Evolutionary conservation across 1,139 yeast species (phyloP).

Genomic region (Pichiaceae sp.): DNA sequence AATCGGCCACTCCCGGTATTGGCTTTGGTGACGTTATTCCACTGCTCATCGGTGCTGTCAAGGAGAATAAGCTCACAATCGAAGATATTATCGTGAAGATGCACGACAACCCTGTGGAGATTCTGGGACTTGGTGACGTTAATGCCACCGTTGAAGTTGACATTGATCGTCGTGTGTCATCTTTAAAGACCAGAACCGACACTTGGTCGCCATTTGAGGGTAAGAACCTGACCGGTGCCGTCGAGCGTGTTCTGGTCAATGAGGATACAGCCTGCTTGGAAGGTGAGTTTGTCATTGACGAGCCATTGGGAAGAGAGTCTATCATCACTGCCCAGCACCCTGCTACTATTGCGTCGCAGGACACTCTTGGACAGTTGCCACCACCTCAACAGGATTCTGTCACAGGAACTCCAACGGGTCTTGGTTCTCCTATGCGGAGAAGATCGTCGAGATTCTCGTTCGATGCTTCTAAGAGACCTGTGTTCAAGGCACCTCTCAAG

Average conservation of each 20-base stretch:
- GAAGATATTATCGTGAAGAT: slow-evolving; percentile 66
- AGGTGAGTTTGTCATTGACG: slow-evolving; percentile 55
- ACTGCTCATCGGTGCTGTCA: slow-evolving; percentile 72
- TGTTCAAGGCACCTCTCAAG: slow-evolving; percentile 29
- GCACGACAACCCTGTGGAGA: slow-evolving; percentile 74
- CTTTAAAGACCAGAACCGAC: slow-evolving; percentile 28
- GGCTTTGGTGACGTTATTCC: slow-evolving; percentile 81
- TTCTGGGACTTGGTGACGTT: slow-evolving; percentile 81
- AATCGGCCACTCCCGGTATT: slow-evolving; percentile 56
- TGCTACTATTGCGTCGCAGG: slow-evolving; percentile 11
- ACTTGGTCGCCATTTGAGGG: slow-evolving; percentile 45
- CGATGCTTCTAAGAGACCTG: slow-evolving; percentile 28
- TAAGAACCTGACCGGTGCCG: slow-evolving; percentile 60
- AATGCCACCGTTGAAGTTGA: slow-evolving; percentile 75
- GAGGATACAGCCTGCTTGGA: slow-evolving; percentile 79
- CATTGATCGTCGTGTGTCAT: slow-evolving; percentile 55
- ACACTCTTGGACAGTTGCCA: slow-evolving; percentile 5
- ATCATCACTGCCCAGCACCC: slow-evolving; percentile 24
- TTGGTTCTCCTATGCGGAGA: slow-evolving; percentile 19
- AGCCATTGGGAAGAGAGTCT: slow-evolving; percentile 56
- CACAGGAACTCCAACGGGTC: slow-evolving; percentile 1
- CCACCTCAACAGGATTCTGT: too few relatives aligned
- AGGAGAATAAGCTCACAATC: slow-evolving; percentile 60
- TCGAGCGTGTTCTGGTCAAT: slow-evolving; percentile 79
- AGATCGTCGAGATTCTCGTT: slow-evolving; percentile 40